These are phyloP conservation scores for Xenoacremonium recifei DNA, from an alignment of 2,329 filamentous ascomycete genomes.

Conservation along the genomic window DNA sequence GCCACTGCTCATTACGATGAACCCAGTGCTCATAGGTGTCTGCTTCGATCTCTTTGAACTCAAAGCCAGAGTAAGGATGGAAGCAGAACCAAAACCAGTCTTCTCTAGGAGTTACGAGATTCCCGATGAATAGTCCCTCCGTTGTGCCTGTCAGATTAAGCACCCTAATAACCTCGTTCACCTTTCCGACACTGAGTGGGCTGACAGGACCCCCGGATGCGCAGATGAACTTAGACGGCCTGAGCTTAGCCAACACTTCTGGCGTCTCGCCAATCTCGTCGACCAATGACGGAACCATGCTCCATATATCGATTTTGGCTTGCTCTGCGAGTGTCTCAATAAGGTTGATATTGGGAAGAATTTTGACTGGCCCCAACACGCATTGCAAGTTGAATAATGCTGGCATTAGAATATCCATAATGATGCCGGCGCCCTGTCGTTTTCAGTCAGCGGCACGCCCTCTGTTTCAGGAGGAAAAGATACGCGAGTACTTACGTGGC, in stretches of 20 bases:
- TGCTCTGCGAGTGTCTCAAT: conserved; percentile 32
- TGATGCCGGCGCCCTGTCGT: conserved; percentile 37
- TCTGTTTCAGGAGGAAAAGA: not conserved
- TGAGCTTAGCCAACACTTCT: conserved; percentile 30
- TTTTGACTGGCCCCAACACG: conserved; percentile 32
- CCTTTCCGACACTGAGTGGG: conserved; percentile 24
- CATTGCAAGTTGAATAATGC: conserved; percentile 34
- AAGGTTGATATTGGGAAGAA: conserved; percentile 35
- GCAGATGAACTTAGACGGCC: conserved; percentile 33
- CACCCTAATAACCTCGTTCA: conserved; percentile 31
- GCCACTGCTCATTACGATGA: conserved; percentile 27
- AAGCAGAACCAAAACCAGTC: conserved; percentile 34
- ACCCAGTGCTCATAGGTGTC: conserved; percentile 33
- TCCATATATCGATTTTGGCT: conserved; percentile 37
- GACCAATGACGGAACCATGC: conserved; percentile 34
- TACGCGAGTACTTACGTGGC: conserved; percentile 23
- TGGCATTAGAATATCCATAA: conserved; percentile 40
- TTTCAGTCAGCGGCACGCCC: not conserved
- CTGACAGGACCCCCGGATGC: conserved; percentile 36
- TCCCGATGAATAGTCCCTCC: conserved; percentile 34
- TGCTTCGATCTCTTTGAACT: conserved; percentile 30
- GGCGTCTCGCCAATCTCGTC: conserved; percentile 33
- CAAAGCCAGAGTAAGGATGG: conserved; percentile 33
- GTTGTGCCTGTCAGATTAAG: conserved; percentile 34
- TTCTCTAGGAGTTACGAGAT: conserved; percentile 23